Evolutionary conservation across 139 green algal genomes (phyloP).

Genomic region (Picochlorum sp.): DNA sequence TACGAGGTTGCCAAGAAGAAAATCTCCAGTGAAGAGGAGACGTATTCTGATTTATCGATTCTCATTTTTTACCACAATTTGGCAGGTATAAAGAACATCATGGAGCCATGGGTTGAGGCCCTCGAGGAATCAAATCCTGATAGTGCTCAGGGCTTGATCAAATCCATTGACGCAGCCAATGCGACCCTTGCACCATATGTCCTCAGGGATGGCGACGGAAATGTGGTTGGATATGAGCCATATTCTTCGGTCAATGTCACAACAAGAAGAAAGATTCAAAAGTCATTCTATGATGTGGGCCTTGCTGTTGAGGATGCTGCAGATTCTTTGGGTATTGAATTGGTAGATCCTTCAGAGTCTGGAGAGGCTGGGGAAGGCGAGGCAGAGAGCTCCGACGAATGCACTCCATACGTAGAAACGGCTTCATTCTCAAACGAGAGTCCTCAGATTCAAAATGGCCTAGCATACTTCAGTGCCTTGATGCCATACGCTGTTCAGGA

Average conservation of each 20-base stretch:
- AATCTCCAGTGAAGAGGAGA: conserved; percentile 32
- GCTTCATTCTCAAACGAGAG: neutral
- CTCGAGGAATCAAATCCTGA: neutral
- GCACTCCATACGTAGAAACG: conserved; percentile 3
- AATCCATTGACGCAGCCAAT: neutral
- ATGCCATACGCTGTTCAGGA: conserved; percentile 7
- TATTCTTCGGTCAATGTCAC: conserved; percentile 4
- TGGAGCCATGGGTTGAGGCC: neutral
- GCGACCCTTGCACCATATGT: neutral
- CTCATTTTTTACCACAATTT: conserved; percentile 39
- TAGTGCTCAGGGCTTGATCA: neutral
- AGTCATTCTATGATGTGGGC: conserved; percentile 17
- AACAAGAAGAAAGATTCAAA: conserved; percentile 10
- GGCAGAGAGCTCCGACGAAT: conserved; percentile 13
- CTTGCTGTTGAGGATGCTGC: conserved; percentile 5
- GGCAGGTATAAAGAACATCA: conserved; percentile 10
- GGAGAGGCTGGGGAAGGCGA: conserved; percentile 5
- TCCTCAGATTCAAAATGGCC: conserved; percentile 6
- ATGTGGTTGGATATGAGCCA: neutral
- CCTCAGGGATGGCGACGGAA: neutral
- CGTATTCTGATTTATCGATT: conserved; percentile 22
- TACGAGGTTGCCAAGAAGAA: conserved; percentile 32
- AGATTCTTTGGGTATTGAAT: neutral
- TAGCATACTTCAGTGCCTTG: conserved; percentile 21
- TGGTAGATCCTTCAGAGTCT: neutral